These are phyloP conservation scores for Skeletonema grethae DNA, from an alignment of 108 stramenopile genomes.

Conservation along the genomic window DNA sequence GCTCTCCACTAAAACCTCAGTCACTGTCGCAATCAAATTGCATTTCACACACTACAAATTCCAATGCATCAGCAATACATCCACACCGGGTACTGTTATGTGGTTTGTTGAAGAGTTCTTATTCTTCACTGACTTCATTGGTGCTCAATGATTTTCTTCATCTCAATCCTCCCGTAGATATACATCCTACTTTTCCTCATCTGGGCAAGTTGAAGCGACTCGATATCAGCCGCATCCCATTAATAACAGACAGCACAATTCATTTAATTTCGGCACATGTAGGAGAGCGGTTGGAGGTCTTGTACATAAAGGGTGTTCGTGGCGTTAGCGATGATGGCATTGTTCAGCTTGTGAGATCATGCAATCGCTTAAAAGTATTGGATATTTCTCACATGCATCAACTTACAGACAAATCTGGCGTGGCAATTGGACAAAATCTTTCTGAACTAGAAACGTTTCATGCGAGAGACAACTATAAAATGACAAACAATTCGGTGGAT, in stretches of 20 bases:
- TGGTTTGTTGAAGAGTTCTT: constrained; percentile 51
- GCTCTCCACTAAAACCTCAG: not conserved
- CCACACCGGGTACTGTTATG: constrained; percentile 39
- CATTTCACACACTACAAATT: not conserved
- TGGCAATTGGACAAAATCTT: constrained; percentile 56
- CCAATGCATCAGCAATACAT: constrained; percentile 6
- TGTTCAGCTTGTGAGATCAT: constrained; percentile 44
- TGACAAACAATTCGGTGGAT: constrained; percentile 62
- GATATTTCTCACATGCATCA: constrained; percentile 58
- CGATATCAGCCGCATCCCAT: constrained; percentile 55
- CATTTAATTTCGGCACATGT: constrained; percentile 46
- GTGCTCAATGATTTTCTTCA: constrained; percentile 58
- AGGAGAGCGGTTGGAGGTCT: constrained; percentile 47
- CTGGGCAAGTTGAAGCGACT: constrained; percentile 52
- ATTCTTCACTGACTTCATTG: constrained; percentile 54
- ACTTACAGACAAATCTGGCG: constrained; percentile 55
- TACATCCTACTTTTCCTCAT: constrained; percentile 56
- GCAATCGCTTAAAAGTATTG: constrained; percentile 52
- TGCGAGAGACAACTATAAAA: constrained; percentile 61
- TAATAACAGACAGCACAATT: constrained; percentile 63
- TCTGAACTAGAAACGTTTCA: constrained; percentile 57
- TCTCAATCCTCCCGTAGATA: constrained; percentile 41
- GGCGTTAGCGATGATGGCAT: constrained; percentile 60
- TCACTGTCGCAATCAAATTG: not conserved
- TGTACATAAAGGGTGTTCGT: constrained; percentile 61